Evolutionary conservation across 148 eudicot genomes (phyloP).

Genomic region (Rhododendron mucronatum): DNA sequence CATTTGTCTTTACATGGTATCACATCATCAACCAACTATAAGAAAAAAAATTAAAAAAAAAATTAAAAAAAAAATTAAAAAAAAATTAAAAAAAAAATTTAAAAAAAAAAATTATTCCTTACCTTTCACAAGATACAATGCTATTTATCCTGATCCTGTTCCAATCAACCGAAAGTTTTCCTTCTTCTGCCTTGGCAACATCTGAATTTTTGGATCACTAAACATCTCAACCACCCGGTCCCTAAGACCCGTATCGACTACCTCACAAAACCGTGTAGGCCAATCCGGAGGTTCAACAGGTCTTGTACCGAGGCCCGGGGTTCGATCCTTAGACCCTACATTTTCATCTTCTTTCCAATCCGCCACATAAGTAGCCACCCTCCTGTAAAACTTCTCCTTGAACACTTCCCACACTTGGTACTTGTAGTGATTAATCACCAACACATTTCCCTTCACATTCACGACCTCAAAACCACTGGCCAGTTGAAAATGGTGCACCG

Average conservation of each 20-base stretch:
- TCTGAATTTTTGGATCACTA: constrained; percentile 11
- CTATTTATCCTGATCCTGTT: background rate
- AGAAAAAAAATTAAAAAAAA: background rate
- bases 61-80: too few species aligned
- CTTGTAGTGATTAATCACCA: constrained; percentile 59
- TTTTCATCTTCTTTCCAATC: constrained; percentile 41
- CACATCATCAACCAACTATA: background rate
- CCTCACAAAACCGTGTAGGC: constrained; percentile 44
- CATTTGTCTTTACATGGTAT: background rate
- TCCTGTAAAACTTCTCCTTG: constrained; percentile 37
- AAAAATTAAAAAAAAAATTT: too few species aligned
- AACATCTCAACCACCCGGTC: constrained; percentile 22
- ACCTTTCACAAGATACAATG: background rate
- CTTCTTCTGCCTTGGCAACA: constrained; percentile 36
- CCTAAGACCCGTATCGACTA: constrained; percentile 34
- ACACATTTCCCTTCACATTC: constrained; percentile 10
- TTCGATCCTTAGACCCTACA: constrained; percentile 41
- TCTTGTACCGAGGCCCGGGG: constrained; percentile 51
- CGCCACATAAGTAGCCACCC: constrained; percentile 37
- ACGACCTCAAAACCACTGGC: constrained; percentile 19
- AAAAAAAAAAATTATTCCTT: too few species aligned
- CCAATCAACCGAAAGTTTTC: background rate
- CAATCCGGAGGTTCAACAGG: constrained; percentile 43
- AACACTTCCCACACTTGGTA: constrained; percentile 51
- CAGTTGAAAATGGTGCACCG: constrained; percentile 53